These are phyloP conservation scores for Thalassiosira profunda DNA, from an alignment of 108 stramenopile genomes.

Conservation along the genomic window DNA sequence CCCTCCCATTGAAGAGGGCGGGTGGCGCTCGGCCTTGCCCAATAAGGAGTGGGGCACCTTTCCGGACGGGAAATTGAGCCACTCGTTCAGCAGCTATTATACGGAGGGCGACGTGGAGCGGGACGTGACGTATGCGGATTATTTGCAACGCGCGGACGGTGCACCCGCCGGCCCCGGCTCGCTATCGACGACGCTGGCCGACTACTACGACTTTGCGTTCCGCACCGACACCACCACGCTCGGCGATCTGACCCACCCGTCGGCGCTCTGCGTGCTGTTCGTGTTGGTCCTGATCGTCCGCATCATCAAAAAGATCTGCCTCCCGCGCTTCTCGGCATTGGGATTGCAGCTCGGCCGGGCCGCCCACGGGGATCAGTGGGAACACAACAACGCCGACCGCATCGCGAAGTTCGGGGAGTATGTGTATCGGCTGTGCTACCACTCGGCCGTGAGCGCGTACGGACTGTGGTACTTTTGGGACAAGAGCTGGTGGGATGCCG, in stretches of 20 bases:
- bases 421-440: conserved; percentile 82
- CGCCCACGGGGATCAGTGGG: conserved; percentile 77
- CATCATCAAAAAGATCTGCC: conserved; percentile 50
- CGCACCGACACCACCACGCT: conserved; percentile 35
- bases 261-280: conserved; percentile 24
- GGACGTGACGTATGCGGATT: conserved; percentile 23
- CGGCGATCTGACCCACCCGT: conserved; percentile 35
- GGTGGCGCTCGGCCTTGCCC: conserved; percentile 16
- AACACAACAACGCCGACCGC: conserved; percentile 56
- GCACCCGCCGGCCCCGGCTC: background rate
- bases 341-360: conserved; percentile 58
- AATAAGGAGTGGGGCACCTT: conserved; percentile 13
- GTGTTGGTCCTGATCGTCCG: conserved; percentile 58
- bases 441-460: conserved; percentile 60
- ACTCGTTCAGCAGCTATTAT: conserved; percentile 31
- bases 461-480: conserved; percentile 70
- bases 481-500: conserved; percentile 68
- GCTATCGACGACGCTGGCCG: conserved; percentile 6
- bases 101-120: conserved; percentile 5
- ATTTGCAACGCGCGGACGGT: background rate
- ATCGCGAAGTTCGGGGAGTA: conserved; percentile 91
- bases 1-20: background rate
- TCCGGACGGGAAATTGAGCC: conserved; percentile 37
- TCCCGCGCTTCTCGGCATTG: conserved; percentile 65
- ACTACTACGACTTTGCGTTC: conserved; percentile 44